phyloP scores from a whole-genome alignment of 768 basidiomycete genomes.

The Naganishia kalamii region DNA sequence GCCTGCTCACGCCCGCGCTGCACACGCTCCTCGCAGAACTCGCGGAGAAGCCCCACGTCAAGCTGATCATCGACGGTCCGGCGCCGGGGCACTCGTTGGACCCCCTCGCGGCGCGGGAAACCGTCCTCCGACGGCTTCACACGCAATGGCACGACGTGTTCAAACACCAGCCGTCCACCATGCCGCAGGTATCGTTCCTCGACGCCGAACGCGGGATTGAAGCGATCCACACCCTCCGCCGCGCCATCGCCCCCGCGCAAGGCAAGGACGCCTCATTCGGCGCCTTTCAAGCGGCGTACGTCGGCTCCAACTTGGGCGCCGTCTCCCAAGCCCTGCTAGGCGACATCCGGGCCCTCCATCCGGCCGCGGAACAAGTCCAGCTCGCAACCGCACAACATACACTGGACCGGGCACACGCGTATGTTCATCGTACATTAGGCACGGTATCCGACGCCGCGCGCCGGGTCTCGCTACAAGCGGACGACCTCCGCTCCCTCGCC shows the following conservation, averaged over 20 bases:
- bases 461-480: background rate
- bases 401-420: background rate
- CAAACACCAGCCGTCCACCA: background rate
- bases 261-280: background rate
- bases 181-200: background rate
- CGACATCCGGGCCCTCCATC: background rate
- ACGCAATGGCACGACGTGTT: background rate
- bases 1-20: constrained; percentile 28
- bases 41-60: constrained; percentile 12
- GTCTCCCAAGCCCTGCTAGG: background rate
- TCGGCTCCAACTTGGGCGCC: constrained; percentile 8
- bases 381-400: background rate
- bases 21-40: constrained; percentile 15
- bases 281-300: constrained; percentile 13
- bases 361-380: background rate
- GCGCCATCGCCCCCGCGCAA: background rate
- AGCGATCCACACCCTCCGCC: background rate
- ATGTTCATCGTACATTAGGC: background rate
- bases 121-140: background rate
- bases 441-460: background rate
- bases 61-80: constrained; percentile 35
- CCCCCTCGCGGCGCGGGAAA: background rate
- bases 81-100: background rate
- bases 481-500: background rate
- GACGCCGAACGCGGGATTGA: constrained; percentile 7